Evolutionary conservation across 441 rosid genomes (phyloP).

Genomic region (Gossypium trilobum): DNA sequence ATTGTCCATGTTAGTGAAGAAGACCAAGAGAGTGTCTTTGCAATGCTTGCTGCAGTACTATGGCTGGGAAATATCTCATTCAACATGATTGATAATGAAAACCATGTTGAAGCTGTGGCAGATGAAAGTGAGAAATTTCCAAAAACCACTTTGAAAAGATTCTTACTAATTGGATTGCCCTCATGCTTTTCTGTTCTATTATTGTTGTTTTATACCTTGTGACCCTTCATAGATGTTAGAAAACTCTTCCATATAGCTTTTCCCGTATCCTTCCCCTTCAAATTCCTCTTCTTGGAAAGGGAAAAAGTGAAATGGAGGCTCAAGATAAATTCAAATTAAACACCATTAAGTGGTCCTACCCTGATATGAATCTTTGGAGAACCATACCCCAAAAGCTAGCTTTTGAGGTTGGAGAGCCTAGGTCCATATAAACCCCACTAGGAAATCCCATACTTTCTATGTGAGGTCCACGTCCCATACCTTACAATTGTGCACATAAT

Average conservation of each 20-base stretch:
- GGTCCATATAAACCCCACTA: not conserved
- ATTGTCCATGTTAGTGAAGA: constrained; percentile 86
- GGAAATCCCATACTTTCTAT: not conserved
- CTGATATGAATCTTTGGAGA: not conserved
- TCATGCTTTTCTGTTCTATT: not conserved
- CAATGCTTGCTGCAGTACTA: constrained; percentile 91
- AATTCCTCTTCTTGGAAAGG: not conserved
- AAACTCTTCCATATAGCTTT: not conserved
- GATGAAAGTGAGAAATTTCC: constrained; percentile 67
- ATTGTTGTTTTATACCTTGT: not conserved
- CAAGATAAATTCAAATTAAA: not conserved
- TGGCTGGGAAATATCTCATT: constrained; percentile 91
- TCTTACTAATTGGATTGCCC: not conserved
- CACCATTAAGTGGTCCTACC: not conserved
- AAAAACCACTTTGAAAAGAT: constrained; percentile 11
- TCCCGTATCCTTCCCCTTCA: not conserved
- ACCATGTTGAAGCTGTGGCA: constrained; percentile 71
- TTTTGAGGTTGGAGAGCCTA: not conserved
- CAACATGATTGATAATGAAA: constrained; percentile 70
- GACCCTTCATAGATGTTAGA: not conserved
- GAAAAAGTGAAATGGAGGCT: constrained; percentile 1
- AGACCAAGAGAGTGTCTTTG: constrained; percentile 88
- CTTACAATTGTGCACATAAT: not conserved
- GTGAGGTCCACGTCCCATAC: not conserved
- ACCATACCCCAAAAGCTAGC: not conserved